Evolutionary conservation across 1,284 basidiomycete genomes (phyloP), one percentile per base, ranked within the genome.

Genomic region (Boletus nobilissimus): DNA sequence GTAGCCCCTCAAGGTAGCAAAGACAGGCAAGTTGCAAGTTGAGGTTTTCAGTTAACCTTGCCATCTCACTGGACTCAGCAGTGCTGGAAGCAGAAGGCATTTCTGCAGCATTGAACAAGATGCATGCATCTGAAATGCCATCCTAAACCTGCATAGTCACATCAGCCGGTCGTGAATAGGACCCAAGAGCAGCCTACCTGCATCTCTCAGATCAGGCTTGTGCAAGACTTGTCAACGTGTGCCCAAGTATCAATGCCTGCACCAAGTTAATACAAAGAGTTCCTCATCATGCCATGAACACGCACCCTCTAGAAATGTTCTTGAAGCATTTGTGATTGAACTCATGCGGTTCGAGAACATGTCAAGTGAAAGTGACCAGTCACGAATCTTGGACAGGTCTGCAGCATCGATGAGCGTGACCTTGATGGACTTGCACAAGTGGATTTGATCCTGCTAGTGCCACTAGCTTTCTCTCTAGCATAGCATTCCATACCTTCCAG

Each of bases 281-380:
- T 39, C 26, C 24, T 32, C 8, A 11, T 43, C 48, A 54, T 8
- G 46, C 3, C 26, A 19, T 40, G 34, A 40, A 62, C 32, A 81
- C 89, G 81, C 83, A 97, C 97, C 89, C 84, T 92, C 87, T 38
- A 99, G 87, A 86, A 97, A 97, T 3, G 86, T 83, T 76, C 93
- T 91, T n/a, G 97, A 97, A 64, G 92, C 89, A 80, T 95, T 94
- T 13, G 97, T 98, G 81, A 98, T 91, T 43, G 96, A 97, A 83
- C 94, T 96, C 71, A 97, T 96, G 70, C 97, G 90, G 85, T 98
- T 98, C 67, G 96, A 97, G 88, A 91, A 98, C 14, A 88, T 86
- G 65, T 89, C 90, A 2, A 88, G 76, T 22, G 89, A 85, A 73
- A 89, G 89, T 16, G 87, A 86, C 97, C 97, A 98, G 67, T 90